Percentiles rank a stretch among this genome's conserved stretches.
Evolutionary conservation across 768 basidiomycete genomes (phyloP).

Genomic region (Artomyces pyxidatus): DNA sequence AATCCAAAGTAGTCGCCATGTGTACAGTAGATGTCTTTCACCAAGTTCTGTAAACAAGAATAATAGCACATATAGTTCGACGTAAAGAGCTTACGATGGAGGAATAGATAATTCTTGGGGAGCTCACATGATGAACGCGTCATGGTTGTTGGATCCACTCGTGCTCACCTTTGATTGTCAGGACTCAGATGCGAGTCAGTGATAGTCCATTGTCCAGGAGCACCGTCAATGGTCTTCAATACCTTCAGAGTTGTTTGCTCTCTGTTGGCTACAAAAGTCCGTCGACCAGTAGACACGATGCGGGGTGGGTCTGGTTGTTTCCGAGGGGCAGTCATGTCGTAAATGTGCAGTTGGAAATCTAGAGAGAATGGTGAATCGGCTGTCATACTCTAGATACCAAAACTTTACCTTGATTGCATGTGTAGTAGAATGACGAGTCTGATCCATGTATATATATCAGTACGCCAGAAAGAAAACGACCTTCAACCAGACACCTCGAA

Average conservation of each 20-base stretch:
- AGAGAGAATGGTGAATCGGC: conserved; percentile 7
- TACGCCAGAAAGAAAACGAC: conserved; percentile 5
- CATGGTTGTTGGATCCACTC: background rate
- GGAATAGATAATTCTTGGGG: conserved; percentile 79
- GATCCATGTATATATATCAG: background rate
- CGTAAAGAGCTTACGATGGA: conserved; percentile 77
- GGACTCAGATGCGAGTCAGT: conserved; percentile 90
- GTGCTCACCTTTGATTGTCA: conserved; percentile 69
- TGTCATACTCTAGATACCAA: background rate
- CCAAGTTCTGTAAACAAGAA: background rate
- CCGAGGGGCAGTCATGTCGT: conserved; percentile 58
- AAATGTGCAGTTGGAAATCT: conserved; percentile 89
- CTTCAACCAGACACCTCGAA: too few species aligned
- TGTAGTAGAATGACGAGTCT: conserved; percentile 92
- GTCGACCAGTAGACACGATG: conserved; percentile 1
- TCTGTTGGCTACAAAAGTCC: conserved; percentile 24
- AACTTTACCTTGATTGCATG: conserved; percentile 68
- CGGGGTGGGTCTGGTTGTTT: conserved; percentile 16
- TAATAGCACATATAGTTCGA: background rate
- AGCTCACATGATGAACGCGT: conserved; percentile 4
- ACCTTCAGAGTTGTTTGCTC: conserved; percentile 43
- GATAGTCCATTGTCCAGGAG: conserved; percentile 83
- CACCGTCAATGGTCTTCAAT: conserved; percentile 64
- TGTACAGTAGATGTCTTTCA: conserved; percentile 70
- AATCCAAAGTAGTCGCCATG: conserved; percentile 65